Evolutionary conservation across 2,329 filamentous ascomycete genomes (phyloP).

Genomic region (Aureobasidium namibiae): DNA sequence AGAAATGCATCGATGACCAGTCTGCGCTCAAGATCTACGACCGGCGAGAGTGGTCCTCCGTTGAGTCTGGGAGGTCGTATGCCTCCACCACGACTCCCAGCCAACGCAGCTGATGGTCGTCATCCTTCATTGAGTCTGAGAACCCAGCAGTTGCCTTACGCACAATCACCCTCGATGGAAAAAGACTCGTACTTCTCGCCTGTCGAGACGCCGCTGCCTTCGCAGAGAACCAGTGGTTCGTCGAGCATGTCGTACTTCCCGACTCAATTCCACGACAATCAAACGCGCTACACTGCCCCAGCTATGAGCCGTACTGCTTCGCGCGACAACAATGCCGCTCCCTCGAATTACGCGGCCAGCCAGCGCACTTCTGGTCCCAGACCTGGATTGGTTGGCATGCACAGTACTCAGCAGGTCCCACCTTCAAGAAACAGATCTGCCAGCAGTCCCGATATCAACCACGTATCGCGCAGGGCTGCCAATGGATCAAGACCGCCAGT

Average conservation of each 20-base stretch:
- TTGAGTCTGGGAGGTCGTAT: constrained; percentile 19
- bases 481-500: constrained; percentile 35
- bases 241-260: constrained; percentile 73
- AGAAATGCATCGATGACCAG: constrained; percentile 68
- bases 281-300: constrained; percentile 79
- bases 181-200: constrained; percentile 92
- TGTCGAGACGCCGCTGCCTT: constrained; percentile 68
- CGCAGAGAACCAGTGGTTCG: constrained; percentile 62
- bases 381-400: constrained; percentile 43
- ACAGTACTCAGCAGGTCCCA: constrained; percentile 43
- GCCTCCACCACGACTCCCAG: constrained; percentile 63
- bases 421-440: constrained; percentile 69
- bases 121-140: constrained; percentile 60
- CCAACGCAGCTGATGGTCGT: constrained; percentile 43
- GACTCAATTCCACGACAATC: constrained; percentile 66
- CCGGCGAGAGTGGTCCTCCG: constrained; percentile 58
- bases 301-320: constrained; percentile 62
- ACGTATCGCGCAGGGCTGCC: constrained; percentile 50
- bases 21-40: constrained; percentile 67
- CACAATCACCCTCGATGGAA: constrained; percentile 50
- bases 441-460: constrained; percentile 88
- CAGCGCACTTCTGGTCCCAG: constrained; percentile 11
- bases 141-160: constrained; percentile 44
- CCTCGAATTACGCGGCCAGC: constrained; percentile 12
- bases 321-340: constrained; percentile 11